Evolutionary conservation across 176 grass and related monocot species (phyloP), one percentile per base, ranked within the genome.

Genomic region (Oryza glumipatula): DNA sequence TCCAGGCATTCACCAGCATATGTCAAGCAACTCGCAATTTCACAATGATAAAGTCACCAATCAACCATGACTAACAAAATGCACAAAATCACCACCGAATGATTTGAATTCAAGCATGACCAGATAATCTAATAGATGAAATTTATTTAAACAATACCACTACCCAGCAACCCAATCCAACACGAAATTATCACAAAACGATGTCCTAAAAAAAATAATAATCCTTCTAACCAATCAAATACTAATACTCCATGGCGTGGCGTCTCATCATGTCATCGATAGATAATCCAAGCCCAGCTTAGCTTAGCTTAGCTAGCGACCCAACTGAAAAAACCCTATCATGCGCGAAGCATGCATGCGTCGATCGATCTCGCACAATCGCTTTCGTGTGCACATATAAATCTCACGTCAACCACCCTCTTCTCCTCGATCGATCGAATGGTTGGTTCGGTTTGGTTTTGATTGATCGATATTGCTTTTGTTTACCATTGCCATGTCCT

Each of bases 291-390:
- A 38, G 41, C 76, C 9, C 41, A 74, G n/a, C 51, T 47, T 30
- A 81, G 67, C 68, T 16, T 4, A 72, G 52, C 73, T 51, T 36
- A 74, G 72, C 71, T 52, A 70, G 64, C 77, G 88, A 85, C 82
- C 7, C 65, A 81, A 81, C 65, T 64, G 41, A 45, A 81, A 80
- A 70, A 13, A 21, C 54, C 54, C 30, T 67, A 67, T 89, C 70
- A 63, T 84, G 81, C 69, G 12, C 36, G 16, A 46, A 22, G 82
- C 82, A 70, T 70, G 70, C 65, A 61, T 80, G 64, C 69, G 26
- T 24, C 49, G 35, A 36, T 36, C 33, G 2, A 35, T 35, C 33
- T 30, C 33, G 82, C 82, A 22, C 82, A 80, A 38, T 67, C 39
- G 6, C 17, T 73, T 70, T 63, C 76, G 48, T 80, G 58, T 63